Evolutionary conservation across 495 filamentous ascomycete species (phyloP).

Genomic region (Sporormia fimetaria): DNA sequence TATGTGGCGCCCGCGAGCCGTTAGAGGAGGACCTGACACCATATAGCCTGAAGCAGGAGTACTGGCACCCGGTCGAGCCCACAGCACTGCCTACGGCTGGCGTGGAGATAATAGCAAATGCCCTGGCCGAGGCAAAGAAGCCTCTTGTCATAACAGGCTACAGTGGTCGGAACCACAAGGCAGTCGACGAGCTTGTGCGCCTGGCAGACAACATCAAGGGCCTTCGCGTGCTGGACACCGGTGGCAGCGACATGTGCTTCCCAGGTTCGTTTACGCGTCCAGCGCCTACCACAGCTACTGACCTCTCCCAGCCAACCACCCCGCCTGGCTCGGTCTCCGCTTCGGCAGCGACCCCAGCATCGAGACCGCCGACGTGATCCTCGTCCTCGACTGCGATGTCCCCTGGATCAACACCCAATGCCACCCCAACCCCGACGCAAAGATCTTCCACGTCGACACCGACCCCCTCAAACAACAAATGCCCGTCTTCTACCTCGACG

Average conservation of each 20-base stretch:
- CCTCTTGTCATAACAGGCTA: conserved; percentile 80
- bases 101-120: conserved; percentile 55
- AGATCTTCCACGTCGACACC: conserved; percentile 33
- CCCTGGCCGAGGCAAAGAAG: conserved; percentile 59
- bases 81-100: conserved; percentile 59
- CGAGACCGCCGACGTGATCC: conserved; percentile 66
- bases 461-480: conserved; percentile 36
- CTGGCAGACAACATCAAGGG: conserved; percentile 70
- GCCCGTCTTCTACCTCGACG: conserved; percentile 60
- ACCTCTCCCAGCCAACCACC: conserved; percentile 17
- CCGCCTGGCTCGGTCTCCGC: conserved; percentile 57
- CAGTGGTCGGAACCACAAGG: conserved; percentile 60
- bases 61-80: conserved; percentile 67
- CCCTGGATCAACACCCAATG: conserved; percentile 55
- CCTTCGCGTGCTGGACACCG: conserved; percentile 75
- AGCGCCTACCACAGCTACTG: background rate
- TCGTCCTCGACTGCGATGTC: conserved; percentile 75
- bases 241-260: conserved; percentile 93
- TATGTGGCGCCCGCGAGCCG: conserved; percentile 72
- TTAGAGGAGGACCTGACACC: conserved; percentile 88
- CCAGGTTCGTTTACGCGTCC: conserved; percentile 35
- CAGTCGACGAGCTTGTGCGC: conserved; percentile 60
- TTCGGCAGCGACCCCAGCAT: conserved; percentile 69
- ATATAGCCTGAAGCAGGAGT: conserved; percentile 58
- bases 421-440: conserved; percentile 30